Evolutionary conservation across 805 yeast species (phyloP).

Genomic region (Metschnikowia henanensis): DNA sequence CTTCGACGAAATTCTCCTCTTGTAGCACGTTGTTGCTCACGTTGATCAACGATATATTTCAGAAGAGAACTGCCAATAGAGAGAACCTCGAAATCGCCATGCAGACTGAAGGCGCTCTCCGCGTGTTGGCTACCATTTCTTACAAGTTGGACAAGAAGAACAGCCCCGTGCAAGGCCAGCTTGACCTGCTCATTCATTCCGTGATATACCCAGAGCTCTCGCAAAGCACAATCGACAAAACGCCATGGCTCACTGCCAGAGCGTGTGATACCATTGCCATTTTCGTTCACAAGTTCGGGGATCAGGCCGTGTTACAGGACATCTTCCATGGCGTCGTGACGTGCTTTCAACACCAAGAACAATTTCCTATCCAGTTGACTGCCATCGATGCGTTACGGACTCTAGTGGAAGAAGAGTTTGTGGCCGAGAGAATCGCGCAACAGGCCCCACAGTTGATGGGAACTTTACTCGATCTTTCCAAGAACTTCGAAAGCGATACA

Average conservation of each 20-base stretch:
- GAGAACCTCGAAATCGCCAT: slow-evolving; percentile 29
- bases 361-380: slow-evolving; percentile 50
- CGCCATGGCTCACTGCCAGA: slow-evolving; percentile 46
- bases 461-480: slow-evolving; percentile 44
- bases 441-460: slow-evolving; percentile 48
- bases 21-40: slow-evolving; percentile 29
- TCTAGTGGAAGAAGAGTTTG: slow-evolving; percentile 42
- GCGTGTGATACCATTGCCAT: slow-evolving; percentile 48
- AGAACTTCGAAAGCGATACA: slow-evolving; percentile 42
- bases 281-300: slow-evolving; percentile 35
- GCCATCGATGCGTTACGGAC: slow-evolving; percentile 54
- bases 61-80: slow-evolving; percentile 30
- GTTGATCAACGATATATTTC: slow-evolving; percentile 36
- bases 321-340: slow-evolving; percentile 41
- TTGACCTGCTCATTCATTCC: slow-evolving; percentile 38
- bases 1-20: slow-evolving; percentile 41
- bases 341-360: slow-evolving; percentile 42
- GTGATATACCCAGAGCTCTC: slow-evolving; percentile 43
- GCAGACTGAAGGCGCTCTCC: slow-evolving; percentile 43
- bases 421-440: slow-evolving; percentile 39
- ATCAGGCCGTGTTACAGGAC: slow-evolving; percentile 36
- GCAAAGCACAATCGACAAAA: slow-evolving; percentile 24
- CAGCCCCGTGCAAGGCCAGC: slow-evolving; percentile 40
- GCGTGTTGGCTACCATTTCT: slow-evolving; percentile 41
- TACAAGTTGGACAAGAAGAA: slow-evolving; percentile 34